Base-by-base conservation (phyloP, 306 rosid genomes). In the Ceratonia siliqua region DNA sequence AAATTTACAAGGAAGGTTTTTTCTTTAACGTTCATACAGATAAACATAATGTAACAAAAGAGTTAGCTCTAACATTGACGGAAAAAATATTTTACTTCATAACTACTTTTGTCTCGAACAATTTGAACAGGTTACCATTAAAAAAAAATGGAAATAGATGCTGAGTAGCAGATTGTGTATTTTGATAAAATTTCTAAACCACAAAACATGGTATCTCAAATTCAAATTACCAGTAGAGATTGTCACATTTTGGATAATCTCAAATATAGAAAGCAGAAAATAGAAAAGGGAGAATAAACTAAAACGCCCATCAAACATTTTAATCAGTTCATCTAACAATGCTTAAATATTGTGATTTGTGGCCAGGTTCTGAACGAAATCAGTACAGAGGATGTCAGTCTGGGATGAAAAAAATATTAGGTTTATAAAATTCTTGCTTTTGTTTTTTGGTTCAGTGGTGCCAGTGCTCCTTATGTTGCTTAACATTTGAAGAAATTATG, bases 341-440 rank as follows among this genome's bases (percentile, higher is more conserved):
- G 27, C n/a, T 49, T 18, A n/a, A 33, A 35, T 17, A n/a, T n/a
- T n/a, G n/a, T n/a, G n/a, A 62, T 20, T 22, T 22, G 8, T 2
- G 0, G 52, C 36, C 56, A 59, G n/a, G 33, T 8, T 62, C 49
- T 64, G 70, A 79, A 39, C 12, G 35, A 39, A 38, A 54, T 27
- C 68, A 62, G 62, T 35, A 20, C 59, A 80, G 67, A 59, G 68
- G 68, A 83, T 71, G 15, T 68, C 43, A 55, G 28, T 50, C 33
- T 11, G 21, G 11, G 5, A 67, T 3, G 4, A 61, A 61, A 14
- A 8, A 13, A 61, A 17, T n/a, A 35, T 21, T 5, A 22, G 38
- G 25, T n/a, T 58, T 2, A 48, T 49, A 20, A 4, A 14, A 18
- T 9, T 43, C 64, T 70, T 50, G 13, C 46, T 25, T 32, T 20